Conservation (phyloP, 805 yeast genomes). For the Pichia pseudocactophila region DNA sequence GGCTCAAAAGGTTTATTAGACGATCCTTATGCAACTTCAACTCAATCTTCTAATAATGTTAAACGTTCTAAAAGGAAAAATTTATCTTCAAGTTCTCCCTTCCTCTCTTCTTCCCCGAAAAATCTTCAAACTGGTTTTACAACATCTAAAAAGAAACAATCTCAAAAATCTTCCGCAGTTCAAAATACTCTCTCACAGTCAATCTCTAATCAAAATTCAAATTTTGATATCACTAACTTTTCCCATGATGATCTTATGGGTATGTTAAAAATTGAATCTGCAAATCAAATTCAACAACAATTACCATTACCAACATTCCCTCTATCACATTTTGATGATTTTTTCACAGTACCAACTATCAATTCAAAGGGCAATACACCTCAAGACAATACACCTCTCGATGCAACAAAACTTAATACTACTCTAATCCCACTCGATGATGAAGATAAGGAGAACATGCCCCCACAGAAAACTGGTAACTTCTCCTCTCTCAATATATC, state of each 20-base stretch:
- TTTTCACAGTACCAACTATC: background rate
- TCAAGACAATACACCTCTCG: conserved; percentile 30
- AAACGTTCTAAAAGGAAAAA: conserved; percentile 4
- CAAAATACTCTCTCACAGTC: too few relatives aligned
- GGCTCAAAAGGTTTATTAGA: conserved; percentile 27
- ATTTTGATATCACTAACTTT: background rate
- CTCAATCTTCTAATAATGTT: background rate
- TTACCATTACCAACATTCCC: background rate
- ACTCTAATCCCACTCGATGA: conserved; percentile 45
- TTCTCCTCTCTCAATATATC: conserved; percentile 14
- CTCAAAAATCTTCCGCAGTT: background rate
- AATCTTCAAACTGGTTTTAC: conserved; percentile 5
- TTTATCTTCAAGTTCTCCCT: conserved; percentile 8
- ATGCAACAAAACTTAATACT: conserved; percentile 47
- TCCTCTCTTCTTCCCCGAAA: conserved; percentile 7
- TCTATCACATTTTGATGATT: background rate
- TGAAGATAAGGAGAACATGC: conserved; percentile 24
- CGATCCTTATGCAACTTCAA: conserved; percentile 20
- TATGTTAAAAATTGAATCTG: background rate
- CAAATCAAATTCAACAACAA: too few relatives aligned
- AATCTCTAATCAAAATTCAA: background rate
- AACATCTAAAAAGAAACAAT: background rate
- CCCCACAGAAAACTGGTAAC: background rate
- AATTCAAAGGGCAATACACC: conserved; percentile 8
- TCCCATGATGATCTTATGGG: background rate